Conservation (phyloP, 306 rosid genomes). For the Fagus sylvatica region DNA sequence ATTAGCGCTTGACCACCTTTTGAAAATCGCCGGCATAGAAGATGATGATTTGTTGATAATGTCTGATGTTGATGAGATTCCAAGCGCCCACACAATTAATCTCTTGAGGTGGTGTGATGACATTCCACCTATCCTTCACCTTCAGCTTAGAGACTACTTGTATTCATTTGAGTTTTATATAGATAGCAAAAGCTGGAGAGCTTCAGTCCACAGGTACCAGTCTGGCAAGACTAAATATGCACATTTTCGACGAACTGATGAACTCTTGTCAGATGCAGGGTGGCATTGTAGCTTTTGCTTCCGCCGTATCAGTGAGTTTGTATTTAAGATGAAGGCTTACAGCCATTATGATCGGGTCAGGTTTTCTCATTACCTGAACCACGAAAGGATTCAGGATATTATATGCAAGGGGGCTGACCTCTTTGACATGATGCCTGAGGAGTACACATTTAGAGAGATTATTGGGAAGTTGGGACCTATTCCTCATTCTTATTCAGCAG, state of each 20-base stretch:
- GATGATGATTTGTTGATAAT: constrained; percentile 82
- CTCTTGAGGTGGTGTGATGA: constrained; percentile 87
- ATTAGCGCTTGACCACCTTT: constrained; percentile 68
- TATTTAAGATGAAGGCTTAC: constrained; percentile 88
- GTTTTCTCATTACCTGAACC: constrained; percentile 73
- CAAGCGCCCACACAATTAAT: constrained; percentile 82
- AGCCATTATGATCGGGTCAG: constrained; percentile 74
- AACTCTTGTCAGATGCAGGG: constrained; percentile 65
- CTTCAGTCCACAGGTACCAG: constrained; percentile 61
- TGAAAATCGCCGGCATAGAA: constrained; percentile 66
- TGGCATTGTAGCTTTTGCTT: constrained; percentile 96
- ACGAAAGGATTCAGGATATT: constrained; percentile 59
- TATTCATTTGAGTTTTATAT: constrained; percentile 72
- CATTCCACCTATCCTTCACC: constrained; percentile 68
- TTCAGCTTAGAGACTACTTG: constrained; percentile 67
- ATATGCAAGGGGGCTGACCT: constrained; percentile 75
- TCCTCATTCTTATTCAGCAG: constrained; percentile 76
- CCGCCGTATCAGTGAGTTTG: constrained; percentile 60
- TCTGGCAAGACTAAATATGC: constrained; percentile 64
- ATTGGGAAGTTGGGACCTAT: constrained; percentile 86
- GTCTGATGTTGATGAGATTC: constrained; percentile 95
- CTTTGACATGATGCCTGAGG: constrained; percentile 89
- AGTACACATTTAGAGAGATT: constrained; percentile 77
- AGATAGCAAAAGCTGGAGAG: constrained; percentile 77
- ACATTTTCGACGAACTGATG: constrained; percentile 64